Conservation (phyloP, 1,284 basidiomycete genomes). For the Athelia sp. region DNA sequence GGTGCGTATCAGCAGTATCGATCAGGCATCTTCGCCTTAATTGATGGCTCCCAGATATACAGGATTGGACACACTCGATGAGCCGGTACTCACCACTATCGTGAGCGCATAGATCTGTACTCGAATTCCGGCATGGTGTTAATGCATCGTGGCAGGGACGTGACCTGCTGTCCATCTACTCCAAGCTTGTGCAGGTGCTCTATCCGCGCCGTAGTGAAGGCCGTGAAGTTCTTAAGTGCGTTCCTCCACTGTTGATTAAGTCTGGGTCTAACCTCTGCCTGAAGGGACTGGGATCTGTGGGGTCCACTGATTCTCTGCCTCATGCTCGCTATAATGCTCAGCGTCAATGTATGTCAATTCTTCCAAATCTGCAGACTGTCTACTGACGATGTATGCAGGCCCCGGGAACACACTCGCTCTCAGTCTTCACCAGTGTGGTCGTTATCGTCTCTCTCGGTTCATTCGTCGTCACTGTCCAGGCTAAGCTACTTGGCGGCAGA, state of each 20-base stretch:
- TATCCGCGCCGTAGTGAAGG: conserved; percentile 76
- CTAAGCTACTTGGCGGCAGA: conserved; percentile 91
- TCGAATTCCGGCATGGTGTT: background rate
- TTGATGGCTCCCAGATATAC: conserved; percentile 50
- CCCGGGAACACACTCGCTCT: conserved; percentile 75
- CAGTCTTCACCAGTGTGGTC: conserved; percentile 89
- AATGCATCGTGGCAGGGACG: conserved; percentile 52
- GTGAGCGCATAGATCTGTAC: conserved; percentile 41
- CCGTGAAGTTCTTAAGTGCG: conserved; percentile 67
- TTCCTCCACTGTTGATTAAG: background rate
- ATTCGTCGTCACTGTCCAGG: conserved; percentile 86
- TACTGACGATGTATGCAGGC: conserved; percentile 48
- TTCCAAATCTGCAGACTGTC: background rate
- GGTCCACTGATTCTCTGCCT: conserved; percentile 88
- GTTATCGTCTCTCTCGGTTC: conserved; percentile 89
- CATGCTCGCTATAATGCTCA: conserved; percentile 81
- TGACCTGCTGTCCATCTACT: conserved; percentile 85
- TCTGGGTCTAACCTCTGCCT: conserved; percentile 1
- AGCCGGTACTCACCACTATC: conserved; percentile 85
- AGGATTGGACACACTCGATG: conserved; percentile 84
- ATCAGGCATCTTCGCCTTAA: background rate
- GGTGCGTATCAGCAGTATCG: conserved; percentile 40
- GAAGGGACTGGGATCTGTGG: conserved; percentile 95
- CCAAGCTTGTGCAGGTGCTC: conserved; percentile 88
- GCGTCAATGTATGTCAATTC: conserved; percentile 75